Base-by-base conservation (phyloP, 148 eudicot genomes). In the Rhododendron mucronatum region DNA sequence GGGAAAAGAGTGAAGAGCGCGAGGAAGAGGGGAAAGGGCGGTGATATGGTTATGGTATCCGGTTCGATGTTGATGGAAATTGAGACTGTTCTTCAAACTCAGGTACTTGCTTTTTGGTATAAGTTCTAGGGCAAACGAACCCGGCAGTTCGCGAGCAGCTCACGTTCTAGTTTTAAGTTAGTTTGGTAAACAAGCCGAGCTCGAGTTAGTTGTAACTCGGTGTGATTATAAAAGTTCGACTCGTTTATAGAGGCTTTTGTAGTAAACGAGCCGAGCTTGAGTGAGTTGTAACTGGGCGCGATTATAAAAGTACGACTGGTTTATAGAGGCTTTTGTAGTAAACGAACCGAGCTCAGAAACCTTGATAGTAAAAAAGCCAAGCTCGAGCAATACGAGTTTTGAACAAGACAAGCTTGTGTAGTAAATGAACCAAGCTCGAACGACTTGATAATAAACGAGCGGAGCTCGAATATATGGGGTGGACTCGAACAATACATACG, bases 31-130 rank as follows among this genome's bases (percentile, higher is more conserved):
- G 77, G 78, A 15, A 86, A 89, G 37, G 91, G 86, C 37, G 91
- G 88, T 44, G 92, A 93, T 79, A 57, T 93, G 94, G 91, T 94
- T 81, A 57, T 93, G 94, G 91, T 95, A 26, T 93, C 98, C 86
- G 96, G 95, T 73, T 53, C 95, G 50, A 93, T 95, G 96, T 93
- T 97, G 20, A 90, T 95, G 93, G 99, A 97, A 82, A 84, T 91
- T 20, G 98, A 97, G 85, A 93, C 85, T 81, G 96, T 97, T 88
- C 87, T 97, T 86, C 98, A 97, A 90, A 94, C 95, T 87, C 95
- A 95, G 98, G 99, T 96, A 85, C 55, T 45, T 18, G 23, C 26
- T 18, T 8, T 23, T 67, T 35, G 11, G 74, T 67, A 28, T 1
- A 67, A 67, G 5, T 67, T 67, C 0, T 26, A 26, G 74, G 33